These are phyloP conservation scores for Metrosideros polymorpha DNA, from an alignment of 441 rosid species.

Conservation along the genomic window DNA sequence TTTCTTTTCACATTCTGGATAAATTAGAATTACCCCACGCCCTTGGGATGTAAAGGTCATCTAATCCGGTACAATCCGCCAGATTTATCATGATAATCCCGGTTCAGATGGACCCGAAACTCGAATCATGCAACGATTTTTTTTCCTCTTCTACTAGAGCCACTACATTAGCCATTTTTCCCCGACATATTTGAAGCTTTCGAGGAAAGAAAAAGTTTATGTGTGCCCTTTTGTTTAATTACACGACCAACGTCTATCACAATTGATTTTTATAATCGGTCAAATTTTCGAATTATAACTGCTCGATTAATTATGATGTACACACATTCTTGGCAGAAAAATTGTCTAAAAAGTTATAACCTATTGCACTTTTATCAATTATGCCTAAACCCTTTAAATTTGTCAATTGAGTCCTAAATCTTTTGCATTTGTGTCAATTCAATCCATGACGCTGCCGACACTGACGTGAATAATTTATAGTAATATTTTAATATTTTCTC, in stretches of 20 bases:
- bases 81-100: neutral
- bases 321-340: neutral
- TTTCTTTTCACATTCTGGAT: neutral
- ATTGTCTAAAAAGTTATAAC: no score
- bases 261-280: neutral
- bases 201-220: neutral
- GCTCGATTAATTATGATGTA: neutral
- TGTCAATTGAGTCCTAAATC: no score
- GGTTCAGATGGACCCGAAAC: neutral
- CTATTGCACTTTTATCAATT: no score
- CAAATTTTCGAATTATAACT: neutral
- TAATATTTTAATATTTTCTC: no score
- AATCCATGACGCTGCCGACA: no score
- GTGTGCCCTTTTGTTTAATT: neutral
- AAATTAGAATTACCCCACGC: neutral
- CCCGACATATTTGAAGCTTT: neutral
- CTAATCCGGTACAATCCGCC: neutral
- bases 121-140: neutral
- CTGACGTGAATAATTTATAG: no score
- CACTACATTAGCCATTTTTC: neutral
- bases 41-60: neutral
- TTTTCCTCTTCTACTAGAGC: neutral
- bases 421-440: no score
- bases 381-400: no score
- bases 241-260: neutral